Evolutionary conservation across 176 grass and related monocot species (phyloP).

Genomic region (Carex myosuroides): DNA sequence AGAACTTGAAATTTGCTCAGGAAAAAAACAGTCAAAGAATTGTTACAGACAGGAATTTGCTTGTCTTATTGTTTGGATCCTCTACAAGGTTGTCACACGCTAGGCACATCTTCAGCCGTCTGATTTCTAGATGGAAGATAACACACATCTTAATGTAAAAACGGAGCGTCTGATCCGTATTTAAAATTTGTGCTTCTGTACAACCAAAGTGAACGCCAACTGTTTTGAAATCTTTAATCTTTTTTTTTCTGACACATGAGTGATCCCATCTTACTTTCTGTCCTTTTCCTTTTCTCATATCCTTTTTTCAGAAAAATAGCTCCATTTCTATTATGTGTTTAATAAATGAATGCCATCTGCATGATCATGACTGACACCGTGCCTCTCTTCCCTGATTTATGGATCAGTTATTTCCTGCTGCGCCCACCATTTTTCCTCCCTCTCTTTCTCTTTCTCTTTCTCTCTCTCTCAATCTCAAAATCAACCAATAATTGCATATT

Average conservation of each 20-base stretch:
- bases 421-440: constrained; percentile 8
- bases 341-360: background rate
- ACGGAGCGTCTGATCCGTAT: background rate
- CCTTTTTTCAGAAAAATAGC: background rate
- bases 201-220: background rate
- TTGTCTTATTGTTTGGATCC: background rate
- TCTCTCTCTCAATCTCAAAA: background rate
- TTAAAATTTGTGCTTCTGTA: background rate
- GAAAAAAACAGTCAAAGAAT: background rate
- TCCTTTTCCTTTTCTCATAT: background rate
- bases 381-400: background rate
- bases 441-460: background rate
- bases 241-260: background rate
- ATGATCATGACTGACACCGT: background rate
- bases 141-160: too few species aligned
- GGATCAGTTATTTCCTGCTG: constrained; percentile 12
- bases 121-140: background rate
- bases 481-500: constrained; percentile 19
- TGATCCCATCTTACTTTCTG: background rate
- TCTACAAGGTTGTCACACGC: background rate
- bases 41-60: background rate
- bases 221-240: background rate
- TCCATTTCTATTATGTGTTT: background rate
- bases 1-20: background rate
- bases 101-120: background rate